phyloP scores from a whole-genome alignment of 2,329 filamentous ascomycete species.

The Talaromyces islandicus region DNA sequence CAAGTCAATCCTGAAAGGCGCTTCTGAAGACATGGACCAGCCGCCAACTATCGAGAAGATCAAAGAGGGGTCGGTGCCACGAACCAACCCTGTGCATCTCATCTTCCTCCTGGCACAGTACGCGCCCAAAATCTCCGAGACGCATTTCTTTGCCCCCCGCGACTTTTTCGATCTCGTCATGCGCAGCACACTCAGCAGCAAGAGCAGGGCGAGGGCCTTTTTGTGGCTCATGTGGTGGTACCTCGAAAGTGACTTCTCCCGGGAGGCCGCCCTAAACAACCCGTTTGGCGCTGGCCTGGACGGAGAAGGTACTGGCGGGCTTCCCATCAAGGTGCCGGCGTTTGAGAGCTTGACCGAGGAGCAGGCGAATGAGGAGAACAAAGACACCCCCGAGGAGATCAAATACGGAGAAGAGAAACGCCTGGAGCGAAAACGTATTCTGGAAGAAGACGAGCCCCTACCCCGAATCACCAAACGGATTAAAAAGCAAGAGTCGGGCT shows the following conservation, averaged over 20 bases:
- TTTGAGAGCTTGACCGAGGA: slow-evolving; percentile 45
- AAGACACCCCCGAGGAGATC: slow-evolving; percentile 44
- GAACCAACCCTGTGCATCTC: slow-evolving; percentile 94
- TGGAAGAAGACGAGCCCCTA: slow-evolving; percentile 43
- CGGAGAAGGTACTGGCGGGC: slow-evolving; percentile 35
- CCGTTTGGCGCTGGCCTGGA: slow-evolving; percentile 65
- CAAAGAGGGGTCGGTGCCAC: slow-evolving; percentile 59
- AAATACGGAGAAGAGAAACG: slow-evolving; percentile 45
- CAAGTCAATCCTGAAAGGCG: slow-evolving; percentile 95
- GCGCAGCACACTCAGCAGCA: slow-evolving; percentile 75
- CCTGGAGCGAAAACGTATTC: slow-evolving; percentile 43
- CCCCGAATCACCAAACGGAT: slow-evolving; percentile 39
- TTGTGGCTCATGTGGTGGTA: slow-evolving; percentile 99
- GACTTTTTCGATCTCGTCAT: slow-evolving; percentile 98
- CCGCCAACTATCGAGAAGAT: slow-evolving; percentile 80
- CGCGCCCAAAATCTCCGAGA: slow-evolving; percentile 83
- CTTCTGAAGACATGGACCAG: slow-evolving; percentile 83
- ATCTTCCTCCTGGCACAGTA: slow-evolving; percentile 91
- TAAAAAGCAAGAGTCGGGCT: slow-evolving; percentile 33
- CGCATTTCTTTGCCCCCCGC: slow-evolving; percentile 76
- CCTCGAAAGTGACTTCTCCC: slow-evolving; percentile 88
- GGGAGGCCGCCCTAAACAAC: slow-evolving; percentile 81
- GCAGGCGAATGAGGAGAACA: slow-evolving; percentile 46
- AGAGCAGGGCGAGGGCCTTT: slow-evolving; percentile 79
- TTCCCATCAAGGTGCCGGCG: slow-evolving; percentile 42